Evolutionary conservation across 345 rosid species (phyloP).

Genomic region (Psidium friedrichsthalianum): DNA sequence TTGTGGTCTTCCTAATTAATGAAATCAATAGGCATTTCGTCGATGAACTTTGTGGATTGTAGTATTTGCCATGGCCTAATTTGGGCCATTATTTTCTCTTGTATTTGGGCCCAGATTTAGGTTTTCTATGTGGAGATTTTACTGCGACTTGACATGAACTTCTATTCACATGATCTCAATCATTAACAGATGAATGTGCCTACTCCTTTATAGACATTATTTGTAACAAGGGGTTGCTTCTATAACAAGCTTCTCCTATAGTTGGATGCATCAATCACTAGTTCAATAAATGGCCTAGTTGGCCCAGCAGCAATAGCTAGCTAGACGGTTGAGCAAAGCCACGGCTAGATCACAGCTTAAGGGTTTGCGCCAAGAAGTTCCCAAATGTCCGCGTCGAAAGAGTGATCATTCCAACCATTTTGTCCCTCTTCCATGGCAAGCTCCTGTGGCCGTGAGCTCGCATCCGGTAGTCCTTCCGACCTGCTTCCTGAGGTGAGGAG

Average conservation of each 20-base stretch:
- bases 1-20: neutral
- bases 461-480: neutral
- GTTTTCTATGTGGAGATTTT: neutral
- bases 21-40: neutral
- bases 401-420: neutral
- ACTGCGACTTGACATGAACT: neutral
- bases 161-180: neutral
- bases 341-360: neutral
- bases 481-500: neutral
- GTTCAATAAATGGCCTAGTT: neutral
- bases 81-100: neutral
- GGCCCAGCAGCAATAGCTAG: neutral
- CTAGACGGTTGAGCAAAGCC: neutral
- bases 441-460: neutral
- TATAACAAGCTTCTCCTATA: neutral
- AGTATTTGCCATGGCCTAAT: neutral
- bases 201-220: neutral
- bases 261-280: neutral
- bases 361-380: neutral
- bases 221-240: neutral
- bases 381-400: neutral
- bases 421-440: neutral
- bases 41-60: neutral
- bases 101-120: neutral
- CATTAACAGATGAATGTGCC: neutral